These are phyloP conservation scores for Caryocar brasiliense DNA, from an alignment of 441 rosid species.

Conservation along the genomic window DNA sequence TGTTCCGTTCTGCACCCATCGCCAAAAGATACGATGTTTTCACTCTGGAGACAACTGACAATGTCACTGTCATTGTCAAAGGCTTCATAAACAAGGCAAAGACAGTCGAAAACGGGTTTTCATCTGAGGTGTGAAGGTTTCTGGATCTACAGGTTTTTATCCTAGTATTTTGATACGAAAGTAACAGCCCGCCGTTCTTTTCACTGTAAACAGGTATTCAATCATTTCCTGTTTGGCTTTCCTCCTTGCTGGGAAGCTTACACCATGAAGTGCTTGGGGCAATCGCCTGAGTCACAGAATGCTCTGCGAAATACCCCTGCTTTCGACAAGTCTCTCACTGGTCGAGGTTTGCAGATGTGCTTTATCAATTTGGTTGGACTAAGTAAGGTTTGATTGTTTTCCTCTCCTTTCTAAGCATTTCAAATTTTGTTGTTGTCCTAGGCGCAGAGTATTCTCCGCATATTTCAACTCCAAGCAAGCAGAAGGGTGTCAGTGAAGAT, in stretches of 20 bases:
- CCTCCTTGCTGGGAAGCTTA: slow-evolving; percentile 60
- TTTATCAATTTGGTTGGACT: background rate
- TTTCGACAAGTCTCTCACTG: background rate
- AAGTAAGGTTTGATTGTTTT: background rate
- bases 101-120: slow-evolving; percentile 46
- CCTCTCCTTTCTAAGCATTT: background rate
- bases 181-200: background rate
- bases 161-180: too few relatives aligned
- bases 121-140: slow-evolving; percentile 32
- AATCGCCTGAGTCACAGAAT: background rate
- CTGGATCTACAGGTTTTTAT: too few relatives aligned
- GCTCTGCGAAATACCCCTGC: background rate
- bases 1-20: slow-evolving; percentile 63
- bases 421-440: slow-evolving; percentile 11
- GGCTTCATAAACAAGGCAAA: slow-evolving; percentile 47
- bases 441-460: background rate
- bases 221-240: slow-evolving; percentile 63
- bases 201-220: slow-evolving; percentile 31
- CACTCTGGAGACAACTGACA: slow-evolving; percentile 60
- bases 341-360: slow-evolving; percentile 14
- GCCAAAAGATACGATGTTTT: slow-evolving; percentile 37
- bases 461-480: slow-evolving; percentile 8
- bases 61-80: slow-evolving; percentile 32
- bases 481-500: background rate
- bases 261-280: slow-evolving; percentile 23